Evolutionary conservation across 2,329 filamentous ascomycete genomes (phyloP), one percentile per base, ranked within the genome.

Genomic region (Talaromyces sp.): DNA sequence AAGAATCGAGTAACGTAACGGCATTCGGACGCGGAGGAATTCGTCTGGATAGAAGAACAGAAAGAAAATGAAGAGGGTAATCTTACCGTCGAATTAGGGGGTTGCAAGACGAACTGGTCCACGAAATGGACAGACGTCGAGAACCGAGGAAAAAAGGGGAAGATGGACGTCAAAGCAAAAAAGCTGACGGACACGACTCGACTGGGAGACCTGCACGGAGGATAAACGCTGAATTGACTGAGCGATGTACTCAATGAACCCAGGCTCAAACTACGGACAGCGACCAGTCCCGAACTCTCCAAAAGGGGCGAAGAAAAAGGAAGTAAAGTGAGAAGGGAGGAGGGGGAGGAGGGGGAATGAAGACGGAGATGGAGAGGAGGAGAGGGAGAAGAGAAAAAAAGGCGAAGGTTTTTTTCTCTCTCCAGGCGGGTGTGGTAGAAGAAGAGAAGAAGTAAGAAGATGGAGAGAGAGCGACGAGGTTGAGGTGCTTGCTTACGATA

Each of bases 391-490:
- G 63, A 67, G 67, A 72, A 69, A 67, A 72, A 53, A 59, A 69
- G 68, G 71, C 66, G 72, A 74, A 71, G 69, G 68, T 69, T 9
- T 56, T 56, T 68, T 68, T 76, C 74, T 75, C 74, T 75, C 74
- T 76, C 73, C 74, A 76, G 73, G 69, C 73, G 72, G 73, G 70
- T 76, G 73, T 75, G 73, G 70, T 66, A 70, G 68, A 68, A 69
- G 72, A 74, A 73, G 69, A 68, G 67, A 68, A 68, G 64, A 69
- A 68, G 65, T 66, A 65, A 63, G 55, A 56, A 65, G 63, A 66
- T 65, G 64, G 64, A 68, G 68, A 68, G 54, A 33, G 52, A 44
- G 16, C 23, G 53, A 47, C 33, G 36, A 42, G 36, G 54, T 42
- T 27, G 30, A 57, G 55, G 31, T 42, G 54, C 34, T 57, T 44